A percentile compares a stretch with the other conserved stretches of the same genome.
phyloP scores from a whole-genome alignment of 1,284 basidiomycete species.

The Pseudozyma hubeiensis region DNA sequence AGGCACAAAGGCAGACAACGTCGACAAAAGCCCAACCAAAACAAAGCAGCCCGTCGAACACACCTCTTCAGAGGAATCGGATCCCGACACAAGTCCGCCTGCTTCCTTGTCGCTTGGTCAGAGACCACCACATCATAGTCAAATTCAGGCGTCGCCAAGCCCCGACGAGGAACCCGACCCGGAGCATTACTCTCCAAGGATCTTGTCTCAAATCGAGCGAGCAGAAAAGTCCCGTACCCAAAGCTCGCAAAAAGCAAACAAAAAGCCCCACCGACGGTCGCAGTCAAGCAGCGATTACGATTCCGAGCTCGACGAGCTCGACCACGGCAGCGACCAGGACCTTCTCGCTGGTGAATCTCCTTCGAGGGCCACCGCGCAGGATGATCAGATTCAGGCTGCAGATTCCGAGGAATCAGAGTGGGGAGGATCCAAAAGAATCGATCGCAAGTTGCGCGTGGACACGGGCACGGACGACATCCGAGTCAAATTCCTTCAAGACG shows the following conservation, averaged over 20 bases:
- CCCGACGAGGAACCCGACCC: constrained; percentile 44
- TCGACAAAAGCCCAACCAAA: constrained; percentile 29
- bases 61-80: constrained; percentile 4
- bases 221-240: background rate
- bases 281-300: constrained; percentile 13
- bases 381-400: background rate
- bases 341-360: background rate
- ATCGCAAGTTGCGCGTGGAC: constrained; percentile 10
- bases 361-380: background rate
- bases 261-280: background rate
- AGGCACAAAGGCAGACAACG: constrained; percentile 7
- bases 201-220: constrained; percentile 11
- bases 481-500: constrained; percentile 16
- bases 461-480: background rate
- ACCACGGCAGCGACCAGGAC: constrained; percentile 11
- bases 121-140: background rate
- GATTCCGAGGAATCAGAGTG: constrained; percentile 28
- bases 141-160: background rate
- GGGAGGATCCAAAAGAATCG: constrained; percentile 21
- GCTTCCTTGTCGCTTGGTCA: background rate
- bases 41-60: constrained; percentile 6
- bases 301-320: constrained; percentile 21
- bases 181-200: constrained; percentile 11
- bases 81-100: constrained; percentile 1
- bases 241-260: constrained; percentile 11